Evolutionary conservation across 352 stramenopile genomes (phyloP), one percentile per base, ranked within the genome.

Genomic region (Phytophthora cactorum): DNA sequence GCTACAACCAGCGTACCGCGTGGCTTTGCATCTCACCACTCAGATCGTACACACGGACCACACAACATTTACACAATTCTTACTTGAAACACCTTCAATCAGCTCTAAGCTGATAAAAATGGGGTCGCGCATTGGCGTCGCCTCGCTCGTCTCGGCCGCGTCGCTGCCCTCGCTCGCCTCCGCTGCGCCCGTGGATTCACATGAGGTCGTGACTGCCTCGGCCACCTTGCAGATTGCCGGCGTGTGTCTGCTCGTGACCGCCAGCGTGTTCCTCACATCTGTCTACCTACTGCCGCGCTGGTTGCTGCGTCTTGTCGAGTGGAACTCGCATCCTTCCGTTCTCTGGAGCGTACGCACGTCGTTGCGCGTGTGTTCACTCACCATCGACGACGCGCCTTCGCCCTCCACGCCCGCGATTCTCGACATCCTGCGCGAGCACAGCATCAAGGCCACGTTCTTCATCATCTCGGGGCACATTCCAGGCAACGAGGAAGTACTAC

Each of bases 391-490:
- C 55, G 82, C 81, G 41, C 88, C 88, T 55, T 93, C 86, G 15
- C 49, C 79, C 6, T 68, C 62, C 29, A 96, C 88, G 31, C 63
- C 80, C 29, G 72, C 74, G 45, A 88, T 96, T 50, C 86, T 96
- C 25, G 88, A 96, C 39, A 67, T 93, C 17, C 69, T 96, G 46
- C 75, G 72, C 15, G 64, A 84, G 31, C 59, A 91, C 68, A 72
- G 74, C 29, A 74, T 93, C 44, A 86, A 82, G 44, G 88, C 88
- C 52, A 94, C 88, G 52, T 96, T 96, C 71, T 96, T 96, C 63
- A 81, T 96, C 75, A 96, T 96, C 74, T 91, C 84, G 2, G 66
- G 73, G 58, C 75, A 87, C 52, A 90, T 94, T 41, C 59, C 68
- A 7, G 86, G 84, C 34, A 76, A 86, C 47, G 88, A 96, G 62